A percentile compares a stretch with the other conserved stretches of the same genome.
Evolutionary conservation across 306 rosid genomes (phyloP).

Genomic region (Prunus salicina): DNA sequence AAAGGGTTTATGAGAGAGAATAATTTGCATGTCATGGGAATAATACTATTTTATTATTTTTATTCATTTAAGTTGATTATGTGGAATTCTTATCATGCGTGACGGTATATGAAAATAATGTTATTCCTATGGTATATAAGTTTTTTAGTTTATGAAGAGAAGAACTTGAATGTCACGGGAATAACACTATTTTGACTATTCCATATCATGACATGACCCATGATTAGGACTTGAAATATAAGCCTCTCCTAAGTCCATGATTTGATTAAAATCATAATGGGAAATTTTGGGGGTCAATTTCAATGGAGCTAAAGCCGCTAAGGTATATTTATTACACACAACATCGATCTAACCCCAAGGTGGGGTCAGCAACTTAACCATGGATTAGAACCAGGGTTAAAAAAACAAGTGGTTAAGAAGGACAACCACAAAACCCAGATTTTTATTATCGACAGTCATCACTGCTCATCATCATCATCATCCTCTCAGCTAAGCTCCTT

Average conservation of each 20-base stretch:
- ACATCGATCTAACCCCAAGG: conserved; percentile 50
- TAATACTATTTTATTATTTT: too few relatives aligned
- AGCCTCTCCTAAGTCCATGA: background rate
- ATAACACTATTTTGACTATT: too few relatives aligned
- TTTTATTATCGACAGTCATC: conserved; percentile 80
- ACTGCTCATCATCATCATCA: conserved; percentile 45
- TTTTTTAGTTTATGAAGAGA: rapidly evolving
- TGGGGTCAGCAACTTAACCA: conserved; percentile 76
- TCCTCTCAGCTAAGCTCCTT: background rate
- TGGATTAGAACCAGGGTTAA: conserved; percentile 89
- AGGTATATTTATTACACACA: conserved; percentile 61
- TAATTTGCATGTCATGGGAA: too few relatives aligned
- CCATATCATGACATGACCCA: background rate
- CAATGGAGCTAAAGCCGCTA: background rate
- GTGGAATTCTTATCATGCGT: too few relatives aligned
- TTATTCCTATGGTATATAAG: rapidly evolving
- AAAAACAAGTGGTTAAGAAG: conserved; percentile 82
- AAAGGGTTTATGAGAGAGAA: too few relatives aligned
- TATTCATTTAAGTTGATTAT: too few relatives aligned
- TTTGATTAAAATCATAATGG: background rate
- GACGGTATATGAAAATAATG: rapidly evolving
- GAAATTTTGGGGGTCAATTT: conserved; percentile 5
- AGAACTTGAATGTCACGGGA: rapidly evolving
- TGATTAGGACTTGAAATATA: background rate
- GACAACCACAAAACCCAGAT: conserved; percentile 71